These are phyloP conservation scores for Paramyrothecium sp. DNA, from an alignment of 2,329 filamentous ascomycete genomes.

Conservation along the genomic window DNA sequence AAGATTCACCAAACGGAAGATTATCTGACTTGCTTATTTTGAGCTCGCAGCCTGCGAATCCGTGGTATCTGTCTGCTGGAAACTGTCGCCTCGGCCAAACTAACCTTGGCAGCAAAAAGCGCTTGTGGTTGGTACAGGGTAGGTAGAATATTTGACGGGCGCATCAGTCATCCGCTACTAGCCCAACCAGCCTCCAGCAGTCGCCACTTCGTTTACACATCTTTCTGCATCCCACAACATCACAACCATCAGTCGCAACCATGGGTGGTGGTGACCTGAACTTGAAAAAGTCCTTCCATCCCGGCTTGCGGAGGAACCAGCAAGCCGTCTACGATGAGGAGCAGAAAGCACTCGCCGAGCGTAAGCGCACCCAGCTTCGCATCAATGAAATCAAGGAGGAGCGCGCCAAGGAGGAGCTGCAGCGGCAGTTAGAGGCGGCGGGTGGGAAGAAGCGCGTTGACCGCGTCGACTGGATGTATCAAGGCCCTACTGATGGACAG, in stretches of 20 bases:
- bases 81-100: no score
- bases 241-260: constrained; percentile 33
- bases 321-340: constrained; percentile 88
- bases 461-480: constrained; percentile 98
- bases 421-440: constrained; percentile 83
- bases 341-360: constrained; percentile 87
- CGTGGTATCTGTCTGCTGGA: no score
- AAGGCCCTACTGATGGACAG: constrained; percentile 76
- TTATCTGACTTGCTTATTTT: no score
- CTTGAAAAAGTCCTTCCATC: constrained; percentile 94
- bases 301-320: constrained; percentile 86
- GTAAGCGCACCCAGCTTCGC: constrained; percentile 88
- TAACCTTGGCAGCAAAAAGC: no score
- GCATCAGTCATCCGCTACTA: no score
- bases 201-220: constrained; percentile 2
- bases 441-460: constrained; percentile 78
- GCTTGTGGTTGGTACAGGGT: background rate
- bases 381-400: constrained; percentile 94
- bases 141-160: background rate
- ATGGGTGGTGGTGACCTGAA: constrained; percentile 97
- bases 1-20: no score
- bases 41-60: no score
- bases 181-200: no score
- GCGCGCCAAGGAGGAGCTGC: constrained; percentile 85
- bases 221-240: constrained; percentile 13